Percentiles rank a stretch among this genome's conserved stretches.
These are phyloP conservation scores for Pyrus pyrifolia DNA, from an alignment of 306 rosid species.

Conservation along the genomic window DNA sequence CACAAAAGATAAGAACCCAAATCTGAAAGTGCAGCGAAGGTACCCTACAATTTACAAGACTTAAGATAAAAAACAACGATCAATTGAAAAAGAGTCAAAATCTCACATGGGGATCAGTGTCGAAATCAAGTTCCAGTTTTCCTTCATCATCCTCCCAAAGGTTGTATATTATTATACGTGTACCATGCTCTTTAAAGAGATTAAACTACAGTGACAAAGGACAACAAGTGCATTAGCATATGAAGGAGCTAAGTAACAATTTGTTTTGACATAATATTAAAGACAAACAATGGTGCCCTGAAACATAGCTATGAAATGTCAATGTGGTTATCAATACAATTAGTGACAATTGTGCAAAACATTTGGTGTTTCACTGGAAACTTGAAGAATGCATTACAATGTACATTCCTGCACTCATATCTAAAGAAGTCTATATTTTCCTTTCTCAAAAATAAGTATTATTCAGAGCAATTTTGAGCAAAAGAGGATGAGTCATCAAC, in stretches of 20 bases:
- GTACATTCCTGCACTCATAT: not conserved
- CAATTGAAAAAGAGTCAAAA: not conserved
- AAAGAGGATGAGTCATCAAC: not conserved
- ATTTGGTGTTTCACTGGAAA: not conserved
- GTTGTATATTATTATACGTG: conserved; percentile 79
- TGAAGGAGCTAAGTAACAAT: not conserved
- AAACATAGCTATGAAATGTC: not conserved
- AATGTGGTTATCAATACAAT: not conserved
- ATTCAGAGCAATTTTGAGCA: not conserved
- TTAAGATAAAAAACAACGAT: not conserved
- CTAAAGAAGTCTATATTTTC: not conserved
- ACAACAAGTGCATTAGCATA: not conserved
- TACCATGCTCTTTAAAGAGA: conserved; percentile 58
- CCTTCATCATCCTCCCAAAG: conserved; percentile 98
- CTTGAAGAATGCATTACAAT: not conserved
- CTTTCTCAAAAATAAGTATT: too few relatives aligned
- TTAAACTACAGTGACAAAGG: conserved; percentile 38
- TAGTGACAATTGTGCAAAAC: not conserved
- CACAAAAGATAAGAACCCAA: not conserved
- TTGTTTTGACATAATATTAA: not conserved
- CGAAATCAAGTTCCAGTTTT: conserved; percentile 84
- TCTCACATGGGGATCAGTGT: conserved; percentile 65
- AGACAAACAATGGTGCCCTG: not conserved
- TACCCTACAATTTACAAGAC: not conserved
- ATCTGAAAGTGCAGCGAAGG: not conserved